Evolutionary conservation across 2,329 filamentous ascomycete species (phyloP).

Genomic region (Aspergillus tanneri): DNA sequence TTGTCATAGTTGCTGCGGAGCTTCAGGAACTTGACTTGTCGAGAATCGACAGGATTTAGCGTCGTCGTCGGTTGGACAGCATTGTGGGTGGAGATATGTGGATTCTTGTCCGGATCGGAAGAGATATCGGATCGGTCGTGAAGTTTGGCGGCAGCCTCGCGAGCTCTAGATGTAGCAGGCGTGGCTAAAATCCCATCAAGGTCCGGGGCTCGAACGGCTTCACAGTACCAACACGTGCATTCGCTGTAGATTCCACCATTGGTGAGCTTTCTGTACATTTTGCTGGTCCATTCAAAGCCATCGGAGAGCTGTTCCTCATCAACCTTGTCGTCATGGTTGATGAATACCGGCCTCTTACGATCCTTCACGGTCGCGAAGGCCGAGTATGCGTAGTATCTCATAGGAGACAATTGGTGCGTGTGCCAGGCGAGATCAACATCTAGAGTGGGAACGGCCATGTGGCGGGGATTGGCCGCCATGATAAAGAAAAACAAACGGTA

Average conservation of each 20-base stretch:
- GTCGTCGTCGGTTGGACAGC: conserved; percentile 49
- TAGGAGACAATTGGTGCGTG: conserved; percentile 71
- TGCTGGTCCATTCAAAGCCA: conserved; percentile 71
- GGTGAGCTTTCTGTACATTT: conserved; percentile 65
- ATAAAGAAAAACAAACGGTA: conserved; percentile 47
- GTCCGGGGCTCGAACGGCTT: conserved; percentile 62
- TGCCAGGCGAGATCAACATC: conserved; percentile 53
- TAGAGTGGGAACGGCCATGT: conserved; percentile 38
- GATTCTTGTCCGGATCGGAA: conserved; percentile 54
- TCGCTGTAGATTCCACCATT: conserved; percentile 57
- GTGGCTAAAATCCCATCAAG: conserved; percentile 43
- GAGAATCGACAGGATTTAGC: conserved; percentile 19
- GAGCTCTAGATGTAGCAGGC: conserved; percentile 52
- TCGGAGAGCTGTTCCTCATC: conserved; percentile 63
- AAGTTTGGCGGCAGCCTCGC: conserved; percentile 49
- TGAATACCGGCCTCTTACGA: conserved; percentile 51
- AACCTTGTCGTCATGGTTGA: conserved; percentile 84
- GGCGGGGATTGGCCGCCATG: conserved; percentile 36
- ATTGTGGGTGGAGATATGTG: conserved; percentile 74
- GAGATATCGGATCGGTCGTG: conserved; percentile 46
- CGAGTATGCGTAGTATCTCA: conserved; percentile 62
- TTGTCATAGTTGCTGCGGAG: conserved; percentile 58
- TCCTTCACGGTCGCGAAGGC: conserved; percentile 35
- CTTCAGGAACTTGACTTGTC: conserved; percentile 37
- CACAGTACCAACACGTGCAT: conserved; percentile 59